Conservation (phyloP, 2,329 filamentous ascomycete species). For the Ilyonectria mors-panacis region DNA sequence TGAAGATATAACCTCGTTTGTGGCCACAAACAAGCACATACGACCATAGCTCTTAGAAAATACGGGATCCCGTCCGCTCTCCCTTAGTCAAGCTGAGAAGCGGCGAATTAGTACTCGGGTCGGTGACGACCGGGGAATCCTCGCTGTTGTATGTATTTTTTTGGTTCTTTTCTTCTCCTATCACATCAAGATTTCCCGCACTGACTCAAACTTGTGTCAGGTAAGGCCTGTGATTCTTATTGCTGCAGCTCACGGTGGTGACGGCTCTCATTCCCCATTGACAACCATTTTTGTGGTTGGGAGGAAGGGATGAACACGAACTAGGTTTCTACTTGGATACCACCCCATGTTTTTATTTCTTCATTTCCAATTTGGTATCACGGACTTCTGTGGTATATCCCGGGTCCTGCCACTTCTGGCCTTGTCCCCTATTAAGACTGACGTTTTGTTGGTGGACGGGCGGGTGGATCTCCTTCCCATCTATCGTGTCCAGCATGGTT, state of each 20-base stretch:
- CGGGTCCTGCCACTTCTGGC: not conserved
- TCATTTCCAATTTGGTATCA: no score
- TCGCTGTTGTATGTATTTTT: constrained; percentile 10
- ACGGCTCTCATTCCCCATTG: no score
- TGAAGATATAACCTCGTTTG: not conserved
- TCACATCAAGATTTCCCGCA: no score
- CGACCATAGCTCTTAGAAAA: constrained; percentile 21
- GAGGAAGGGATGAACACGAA: no score
- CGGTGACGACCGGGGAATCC: constrained; percentile 22
- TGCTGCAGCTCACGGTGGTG: no score
- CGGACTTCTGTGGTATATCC: no score
- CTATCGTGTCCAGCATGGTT: constrained; percentile 34
- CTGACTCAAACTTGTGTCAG: no score
- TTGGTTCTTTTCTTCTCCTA: not conserved
- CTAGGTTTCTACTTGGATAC: no score
- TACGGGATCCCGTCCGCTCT: constrained; percentile 22
- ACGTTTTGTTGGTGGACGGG: constrained; percentile 25
- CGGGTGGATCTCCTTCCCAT: constrained; percentile 33
- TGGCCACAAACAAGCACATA: not conserved
- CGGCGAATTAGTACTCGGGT: constrained; percentile 18
- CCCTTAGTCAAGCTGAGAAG: constrained; percentile 22
- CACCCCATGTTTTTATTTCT: no score
- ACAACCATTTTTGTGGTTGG: no score
- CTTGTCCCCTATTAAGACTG: constrained; percentile 25
- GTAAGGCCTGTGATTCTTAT: no score